Evolutionary conservation across 225 moss, liverwort and hornwort genomes (phyloP).

Genomic region (Neckera pumila): DNA sequence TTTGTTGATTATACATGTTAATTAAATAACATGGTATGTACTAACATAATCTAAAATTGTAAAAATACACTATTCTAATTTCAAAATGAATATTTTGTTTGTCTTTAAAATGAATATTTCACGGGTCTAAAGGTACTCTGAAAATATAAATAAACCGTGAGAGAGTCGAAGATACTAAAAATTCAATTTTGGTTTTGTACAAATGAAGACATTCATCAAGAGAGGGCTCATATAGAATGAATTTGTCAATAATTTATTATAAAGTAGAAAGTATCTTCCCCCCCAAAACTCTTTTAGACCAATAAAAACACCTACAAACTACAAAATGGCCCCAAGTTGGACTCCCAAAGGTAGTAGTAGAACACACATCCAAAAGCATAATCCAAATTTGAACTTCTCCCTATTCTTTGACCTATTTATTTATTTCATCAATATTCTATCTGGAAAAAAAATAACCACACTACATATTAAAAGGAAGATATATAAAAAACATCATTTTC

Average conservation of each 20-base stretch:
- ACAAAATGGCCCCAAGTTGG: too few relatives aligned
- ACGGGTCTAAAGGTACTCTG: too few relatives aligned
- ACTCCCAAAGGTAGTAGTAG: too few relatives aligned
- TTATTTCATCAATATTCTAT: too few relatives aligned
- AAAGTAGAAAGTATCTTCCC: accelerated
- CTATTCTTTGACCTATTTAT: not conserved
- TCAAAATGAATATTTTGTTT: not conserved
- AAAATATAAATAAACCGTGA: not conserved
- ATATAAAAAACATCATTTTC: not conserved
- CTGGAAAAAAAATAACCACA: accelerated
- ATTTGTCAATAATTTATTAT: too few relatives aligned
- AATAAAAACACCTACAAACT: too few relatives aligned
- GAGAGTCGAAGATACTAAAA: not conserved
- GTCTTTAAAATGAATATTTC: too few relatives aligned
- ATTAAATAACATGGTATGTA: not conserved
- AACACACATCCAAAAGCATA: not conserved
- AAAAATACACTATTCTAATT: not conserved
- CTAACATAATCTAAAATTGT: not conserved
- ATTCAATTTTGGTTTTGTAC: too few relatives aligned
- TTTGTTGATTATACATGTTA: too few relatives aligned
- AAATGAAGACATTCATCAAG: not conserved
- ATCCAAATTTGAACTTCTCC: not conserved
- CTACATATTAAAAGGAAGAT: accelerated
- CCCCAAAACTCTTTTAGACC: accelerated
- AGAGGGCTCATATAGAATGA: too few relatives aligned